phyloP scores from a whole-genome alignment of 164 flowering plant genomes.

The Stephania cephalantha region DNA sequence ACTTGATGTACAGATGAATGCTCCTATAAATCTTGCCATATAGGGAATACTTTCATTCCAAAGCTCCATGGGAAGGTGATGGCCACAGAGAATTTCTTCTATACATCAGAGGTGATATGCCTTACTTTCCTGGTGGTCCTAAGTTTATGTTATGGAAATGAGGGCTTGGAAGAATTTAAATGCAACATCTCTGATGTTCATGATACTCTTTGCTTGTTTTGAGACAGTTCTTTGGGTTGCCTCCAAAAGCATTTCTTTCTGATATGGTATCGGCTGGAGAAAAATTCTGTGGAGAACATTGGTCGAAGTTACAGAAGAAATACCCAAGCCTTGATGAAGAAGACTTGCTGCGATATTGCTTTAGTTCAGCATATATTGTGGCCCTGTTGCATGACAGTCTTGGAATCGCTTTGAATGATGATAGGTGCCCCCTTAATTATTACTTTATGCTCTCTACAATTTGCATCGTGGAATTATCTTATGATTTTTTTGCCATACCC shows the following conservation, averaged over 20 bases:
- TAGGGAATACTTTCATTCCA: slow-evolving; percentile 73
- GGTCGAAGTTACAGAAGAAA: slow-evolving; percentile 51
- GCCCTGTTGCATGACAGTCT: slow-evolving; percentile 88
- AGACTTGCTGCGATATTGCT: slow-evolving; percentile 70
- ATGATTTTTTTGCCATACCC: background rate
- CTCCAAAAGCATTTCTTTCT: slow-evolving; percentile 49
- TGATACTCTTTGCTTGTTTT: slow-evolving; percentile 5
- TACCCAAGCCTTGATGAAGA: slow-evolving; percentile 46
- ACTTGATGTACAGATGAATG: slow-evolving; percentile 56
- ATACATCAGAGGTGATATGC: slow-evolving; percentile 65
- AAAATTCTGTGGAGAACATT: slow-evolving; percentile 72
- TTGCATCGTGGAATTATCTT: background rate
- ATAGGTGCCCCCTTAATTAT: slow-evolving; percentile 42
- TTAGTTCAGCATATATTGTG: slow-evolving; percentile 94
- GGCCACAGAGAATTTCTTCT: slow-evolving; percentile 93
- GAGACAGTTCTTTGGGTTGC: slow-evolving; percentile 70
- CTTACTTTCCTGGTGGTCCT: background rate
- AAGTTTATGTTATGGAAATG: background rate
- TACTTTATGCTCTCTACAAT: background rate
- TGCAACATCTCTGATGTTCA: slow-evolving; percentile 4
- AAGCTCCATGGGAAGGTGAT: slow-evolving; percentile 71
- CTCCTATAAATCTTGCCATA: slow-evolving; percentile 42
- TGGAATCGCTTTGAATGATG: slow-evolving; percentile 69
- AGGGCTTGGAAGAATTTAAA: background rate
- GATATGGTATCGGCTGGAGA: slow-evolving; percentile 65